Evolutionary conservation across 1,139 yeast genomes (phyloP).

Genomic region (Candida mesenterica): DNA sequence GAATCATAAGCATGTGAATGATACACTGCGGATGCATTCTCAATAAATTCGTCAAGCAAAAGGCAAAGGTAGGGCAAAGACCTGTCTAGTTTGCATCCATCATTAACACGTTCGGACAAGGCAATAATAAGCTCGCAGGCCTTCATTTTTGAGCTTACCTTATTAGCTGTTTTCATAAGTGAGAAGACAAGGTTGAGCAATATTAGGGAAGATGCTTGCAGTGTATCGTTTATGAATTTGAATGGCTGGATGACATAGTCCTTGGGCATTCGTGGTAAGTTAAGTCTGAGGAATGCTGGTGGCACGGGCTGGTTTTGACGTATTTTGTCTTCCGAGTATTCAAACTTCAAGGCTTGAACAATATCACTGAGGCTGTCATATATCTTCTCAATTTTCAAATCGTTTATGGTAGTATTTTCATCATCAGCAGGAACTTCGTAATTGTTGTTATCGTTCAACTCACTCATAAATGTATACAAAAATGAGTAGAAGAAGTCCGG

Average conservation of each 20-base stretch:
- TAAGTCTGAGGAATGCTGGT: constrained; percentile 39
- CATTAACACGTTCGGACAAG: constrained; percentile 72
- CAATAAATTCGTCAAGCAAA: constrained; percentile 37
- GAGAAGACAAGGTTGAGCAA: constrained; percentile 65
- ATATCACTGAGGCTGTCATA: constrained; percentile 56
- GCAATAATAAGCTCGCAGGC: constrained; percentile 79
- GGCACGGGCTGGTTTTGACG: constrained; percentile 18
- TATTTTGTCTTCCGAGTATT: constrained; percentile 1
- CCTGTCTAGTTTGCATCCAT: constrained; percentile 83
- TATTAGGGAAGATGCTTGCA: constrained; percentile 47
- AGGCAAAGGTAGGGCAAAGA: constrained; percentile 73
- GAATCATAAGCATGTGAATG: constrained; percentile 1
- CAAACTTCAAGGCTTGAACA: constrained; percentile 39
- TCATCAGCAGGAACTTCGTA: constrained; percentile 19
- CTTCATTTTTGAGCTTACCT: constrained; percentile 59
- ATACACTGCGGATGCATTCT: constrained; percentile 6
- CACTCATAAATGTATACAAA: constrained; percentile 62
- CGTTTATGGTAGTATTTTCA: constrained; percentile 42
- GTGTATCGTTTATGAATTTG: constrained; percentile 25
- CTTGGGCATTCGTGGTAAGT: constrained; percentile 47
- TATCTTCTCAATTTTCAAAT: constrained; percentile 56
- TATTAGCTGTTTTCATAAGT: constrained; percentile 60
- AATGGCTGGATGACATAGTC: constrained; percentile 43
- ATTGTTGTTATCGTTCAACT: constrained; percentile 25
- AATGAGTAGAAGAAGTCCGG: constrained; percentile 73